These are phyloP conservation scores for Venturia oleaginea DNA, from an alignment of 2,329 filamentous ascomycete species.

Conservation along the genomic window DNA sequence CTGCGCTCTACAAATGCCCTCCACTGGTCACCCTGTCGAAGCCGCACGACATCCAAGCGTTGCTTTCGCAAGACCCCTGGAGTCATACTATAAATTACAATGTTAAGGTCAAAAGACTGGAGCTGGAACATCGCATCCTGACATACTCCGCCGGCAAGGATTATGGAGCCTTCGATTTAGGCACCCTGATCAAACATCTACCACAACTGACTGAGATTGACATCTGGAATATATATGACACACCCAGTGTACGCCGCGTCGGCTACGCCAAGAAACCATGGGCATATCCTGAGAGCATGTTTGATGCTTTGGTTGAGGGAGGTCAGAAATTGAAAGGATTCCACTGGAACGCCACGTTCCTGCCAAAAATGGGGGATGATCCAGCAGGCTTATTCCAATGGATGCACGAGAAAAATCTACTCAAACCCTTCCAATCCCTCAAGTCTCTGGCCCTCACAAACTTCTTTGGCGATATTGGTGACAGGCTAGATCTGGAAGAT, in stretches of 20 bases:
- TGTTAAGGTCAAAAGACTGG: constrained; percentile 60
- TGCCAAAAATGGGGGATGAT: constrained; percentile 36
- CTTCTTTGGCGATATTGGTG: constrained; percentile 17
- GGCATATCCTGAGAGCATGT: constrained; percentile 59
- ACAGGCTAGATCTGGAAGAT: neutral
- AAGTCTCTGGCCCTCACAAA: constrained; percentile 28
- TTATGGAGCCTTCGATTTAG: constrained; percentile 49
- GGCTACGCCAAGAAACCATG: constrained; percentile 48
- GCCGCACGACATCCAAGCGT: constrained; percentile 38
- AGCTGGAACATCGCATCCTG: constrained; percentile 56
- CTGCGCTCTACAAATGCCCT: constrained; percentile 61
- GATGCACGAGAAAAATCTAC: constrained; percentile 39
- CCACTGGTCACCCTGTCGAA: constrained; percentile 48
- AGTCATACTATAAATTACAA: constrained; percentile 47
- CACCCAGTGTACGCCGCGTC: constrained; percentile 54
- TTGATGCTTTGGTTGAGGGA: constrained; percentile 50
- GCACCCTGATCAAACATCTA: constrained; percentile 51
- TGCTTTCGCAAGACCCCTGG: constrained; percentile 44
- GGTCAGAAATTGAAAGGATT: constrained; percentile 40
- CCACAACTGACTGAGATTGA: constrained; percentile 61
- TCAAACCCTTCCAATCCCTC: constrained; percentile 28
- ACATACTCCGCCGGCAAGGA: constrained; percentile 44
- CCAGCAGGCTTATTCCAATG: constrained; percentile 49
- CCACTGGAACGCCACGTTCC: constrained; percentile 48
- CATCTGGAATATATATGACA: constrained; percentile 61